These are phyloP conservation scores for Ceratobasidium sp. DNA, from an alignment of 1,284 basidiomycete species.

Conservation along the genomic window DNA sequence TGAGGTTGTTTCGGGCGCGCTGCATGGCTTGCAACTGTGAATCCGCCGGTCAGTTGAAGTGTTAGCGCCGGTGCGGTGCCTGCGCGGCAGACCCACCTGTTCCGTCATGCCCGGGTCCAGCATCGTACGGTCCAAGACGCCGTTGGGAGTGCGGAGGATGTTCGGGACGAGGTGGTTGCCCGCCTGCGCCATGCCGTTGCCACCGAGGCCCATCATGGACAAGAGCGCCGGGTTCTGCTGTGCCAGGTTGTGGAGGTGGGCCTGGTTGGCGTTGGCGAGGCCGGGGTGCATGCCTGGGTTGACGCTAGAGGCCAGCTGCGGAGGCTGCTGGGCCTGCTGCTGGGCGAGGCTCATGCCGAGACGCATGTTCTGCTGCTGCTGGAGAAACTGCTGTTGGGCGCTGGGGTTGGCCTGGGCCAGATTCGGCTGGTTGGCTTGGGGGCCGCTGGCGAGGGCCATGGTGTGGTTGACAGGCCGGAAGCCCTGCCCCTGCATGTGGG, in stretches of 20 bases:
- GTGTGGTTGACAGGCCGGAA: constrained; percentile 19
- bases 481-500: constrained; percentile 39
- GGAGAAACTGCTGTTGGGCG: constrained; percentile 39
- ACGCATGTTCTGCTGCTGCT: constrained; percentile 28
- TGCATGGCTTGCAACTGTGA: constrained; percentile 32
- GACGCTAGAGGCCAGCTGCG: constrained; percentile 7
- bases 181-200: constrained; percentile 10
- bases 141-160: constrained; percentile 33
- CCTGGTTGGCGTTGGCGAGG: constrained; percentile 19
- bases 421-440: constrained; percentile 24
- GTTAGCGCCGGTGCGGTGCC: constrained; percentile 16
- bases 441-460: constrained; percentile 41
- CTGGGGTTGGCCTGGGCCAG: constrained; percentile 33
- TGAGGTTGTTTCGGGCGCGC: constrained; percentile 12
- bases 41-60: constrained; percentile 25
- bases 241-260: constrained; percentile 9
- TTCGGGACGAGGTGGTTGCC: constrained; percentile 21
- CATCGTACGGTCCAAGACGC: constrained; percentile 12
- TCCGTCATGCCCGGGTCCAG: constrained; percentile 25
- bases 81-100: constrained; percentile 11
- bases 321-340: constrained; percentile 24
- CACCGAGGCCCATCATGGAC: constrained; percentile 23
- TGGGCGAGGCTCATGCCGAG: constrained; percentile 9
- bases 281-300: constrained; percentile 25
- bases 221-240: constrained; percentile 32